phyloP scores from a whole-genome alignment of 805 yeast genomes.

The Yamadazyma akitaensis region DNA sequence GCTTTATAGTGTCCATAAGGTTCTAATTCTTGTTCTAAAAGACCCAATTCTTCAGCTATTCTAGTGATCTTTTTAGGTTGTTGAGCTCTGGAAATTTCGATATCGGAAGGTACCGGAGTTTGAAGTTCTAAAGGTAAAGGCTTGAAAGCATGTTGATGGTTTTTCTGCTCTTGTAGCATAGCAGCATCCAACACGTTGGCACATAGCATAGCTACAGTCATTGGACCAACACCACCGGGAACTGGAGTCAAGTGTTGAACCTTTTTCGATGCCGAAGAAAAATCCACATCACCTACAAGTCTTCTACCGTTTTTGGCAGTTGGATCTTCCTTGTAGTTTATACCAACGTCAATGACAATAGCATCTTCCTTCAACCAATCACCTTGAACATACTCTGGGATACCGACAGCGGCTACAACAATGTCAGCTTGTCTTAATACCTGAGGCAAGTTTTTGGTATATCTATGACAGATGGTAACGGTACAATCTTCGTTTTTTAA shows the following conservation, averaged over 20 bases:
- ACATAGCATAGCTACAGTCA: slow-evolving; percentile 96
- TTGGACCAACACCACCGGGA: slow-evolving; percentile 99
- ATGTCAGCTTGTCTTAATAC: slow-evolving; percentile 72
- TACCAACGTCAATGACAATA: slow-evolving; percentile 92
- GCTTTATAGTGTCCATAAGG: slow-evolving; percentile 89
- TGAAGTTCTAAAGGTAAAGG: slow-evolving; percentile 52
- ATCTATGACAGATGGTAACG: slow-evolving; percentile 82
- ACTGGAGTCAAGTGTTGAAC: slow-evolving; percentile 88
- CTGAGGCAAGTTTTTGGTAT: slow-evolving; percentile 57
- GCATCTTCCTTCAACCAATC: slow-evolving; percentile 85
- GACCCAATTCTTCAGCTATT: slow-evolving; percentile 81
- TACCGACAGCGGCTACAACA: slow-evolving; percentile 89
- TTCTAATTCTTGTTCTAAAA: slow-evolving; percentile 75
- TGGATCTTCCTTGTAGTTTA: slow-evolving; percentile 78
- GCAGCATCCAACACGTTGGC: slow-evolving; percentile 83
- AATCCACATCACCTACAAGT: slow-evolving; percentile 95
- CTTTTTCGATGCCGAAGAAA: slow-evolving; percentile 54
- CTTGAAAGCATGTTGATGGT: slow-evolving; percentile 35
- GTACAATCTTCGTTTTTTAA: slow-evolving; percentile 80
- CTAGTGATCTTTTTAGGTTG: slow-evolving; percentile 75
- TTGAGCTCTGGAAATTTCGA: slow-evolving; percentile 85
- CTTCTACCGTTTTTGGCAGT: slow-evolving; percentile 72
- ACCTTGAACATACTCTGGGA: slow-evolving; percentile 78
- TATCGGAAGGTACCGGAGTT: slow-evolving; percentile 84
- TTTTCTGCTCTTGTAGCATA: slow-evolving; percentile 45